Evolutionary conservation across 768 basidiomycete species (phyloP), one percentile per base, ranked within the genome.

Genomic region (Pulveroboletus ravenelii): DNA sequence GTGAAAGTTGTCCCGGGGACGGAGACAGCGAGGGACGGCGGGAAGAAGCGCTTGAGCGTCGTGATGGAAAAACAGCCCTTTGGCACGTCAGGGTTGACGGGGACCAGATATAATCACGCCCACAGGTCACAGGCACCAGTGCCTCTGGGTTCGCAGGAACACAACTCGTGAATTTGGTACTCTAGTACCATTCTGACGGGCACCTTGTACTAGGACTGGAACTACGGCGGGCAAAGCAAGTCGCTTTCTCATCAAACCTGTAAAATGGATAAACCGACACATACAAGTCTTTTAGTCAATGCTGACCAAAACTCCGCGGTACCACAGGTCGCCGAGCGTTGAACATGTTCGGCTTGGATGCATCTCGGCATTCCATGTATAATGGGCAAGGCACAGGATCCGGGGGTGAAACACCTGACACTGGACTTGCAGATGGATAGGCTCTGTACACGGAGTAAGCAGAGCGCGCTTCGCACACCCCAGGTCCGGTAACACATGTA

Each of bases 61-160:
- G 56, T 15, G 60, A 54, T 44, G 61, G 71, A 27, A 58, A 72
- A 56, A 47, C 51, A 4, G 36, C 36, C 9, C 69, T 70, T 41
- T 71, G 61, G 59, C 79, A 80, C 48, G 72, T 78, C 51, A 74
- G 59, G 35, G 73, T 59, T 10, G 63, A 58, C 5, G 61, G 44
- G 45, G 67, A 68, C 84, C 81, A 85, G 18, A 57, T 54, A 72
- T 75, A 78, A 40, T 70, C 71, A 12, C 57, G 64, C 10, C 57
- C 61, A 66, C 82, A 84, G 51, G 37, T 38, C 37, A 27, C 5
- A 17, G 44, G 48, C 20, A 12, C 46, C 5, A 30, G 43, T 29
- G 27, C 50, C 13, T 52, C 47, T 13, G 58, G 44, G 27, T 57
- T 35, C 23, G 50, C 52, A 9, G 58, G 61, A 35, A 20, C 50